Conservation (phyloP, 352 stramenopile genomes). For the Globisporangium solare region DNA sequence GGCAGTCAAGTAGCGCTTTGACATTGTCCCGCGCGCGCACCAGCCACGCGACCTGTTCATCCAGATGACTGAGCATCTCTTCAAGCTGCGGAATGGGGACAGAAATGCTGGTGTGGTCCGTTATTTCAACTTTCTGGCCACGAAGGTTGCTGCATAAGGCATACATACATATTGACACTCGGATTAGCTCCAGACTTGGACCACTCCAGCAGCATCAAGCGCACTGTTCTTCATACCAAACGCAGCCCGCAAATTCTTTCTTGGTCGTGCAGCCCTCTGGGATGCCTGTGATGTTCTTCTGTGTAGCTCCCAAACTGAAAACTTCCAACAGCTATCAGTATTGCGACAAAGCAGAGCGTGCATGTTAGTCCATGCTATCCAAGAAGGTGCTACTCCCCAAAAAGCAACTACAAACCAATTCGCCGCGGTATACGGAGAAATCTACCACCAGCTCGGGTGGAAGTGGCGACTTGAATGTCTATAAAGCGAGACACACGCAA, state of each 20-base stretch:
- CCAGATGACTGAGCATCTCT: conserved; percentile 67
- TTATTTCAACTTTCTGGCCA: conserved; percentile 75
- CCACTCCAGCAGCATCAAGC: background rate
- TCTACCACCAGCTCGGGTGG: conserved; percentile 75
- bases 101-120: conserved; percentile 61
- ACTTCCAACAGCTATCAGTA: conserved; percentile 57
- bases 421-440: conserved; percentile 77
- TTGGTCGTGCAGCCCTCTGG: conserved; percentile 61
- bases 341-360: background rate
- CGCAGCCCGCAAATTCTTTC: conserved; percentile 75
- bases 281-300: conserved; percentile 50
- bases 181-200: background rate
- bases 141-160: conserved; percentile 41
- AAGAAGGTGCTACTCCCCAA: background rate
- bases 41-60: conserved; percentile 61
- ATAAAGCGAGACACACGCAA: background rate
- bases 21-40: conserved; percentile 70
- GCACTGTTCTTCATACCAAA: conserved; percentile 48
- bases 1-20: conserved; percentile 65
- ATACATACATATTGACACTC: background rate
- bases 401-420: conserved; percentile 40
- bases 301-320: conserved; percentile 51
- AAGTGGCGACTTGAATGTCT: conserved; percentile 71
- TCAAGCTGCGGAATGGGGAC: conserved; percentile 74
- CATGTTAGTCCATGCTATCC: background rate